Evolutionary conservation across 192 early-diverging fungal species (phyloP).

Genomic region (Podila horticola): DNA sequence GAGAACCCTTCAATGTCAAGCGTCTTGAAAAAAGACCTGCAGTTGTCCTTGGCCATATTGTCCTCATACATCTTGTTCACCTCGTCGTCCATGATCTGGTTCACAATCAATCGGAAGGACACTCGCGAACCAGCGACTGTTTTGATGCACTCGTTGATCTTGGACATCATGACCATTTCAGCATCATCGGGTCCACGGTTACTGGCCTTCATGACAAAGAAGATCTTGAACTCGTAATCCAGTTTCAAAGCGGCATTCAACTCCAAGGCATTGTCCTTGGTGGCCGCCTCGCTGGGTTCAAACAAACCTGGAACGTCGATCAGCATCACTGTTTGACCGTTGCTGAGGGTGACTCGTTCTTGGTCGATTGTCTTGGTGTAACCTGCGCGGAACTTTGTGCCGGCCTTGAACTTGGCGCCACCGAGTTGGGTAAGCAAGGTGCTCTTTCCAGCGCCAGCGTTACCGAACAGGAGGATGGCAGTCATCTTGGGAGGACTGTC

Average conservation of each 20-base stretch:
- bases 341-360: neutral
- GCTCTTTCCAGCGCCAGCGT: conserved; percentile 12
- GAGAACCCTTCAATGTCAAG: neutral
- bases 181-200: neutral
- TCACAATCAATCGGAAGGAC: neutral
- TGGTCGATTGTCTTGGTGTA: neutral
- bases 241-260: neutral
- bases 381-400: neutral
- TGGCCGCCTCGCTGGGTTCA: conserved; percentile 6
- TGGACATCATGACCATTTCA: conserved; percentile 12
- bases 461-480: neutral
- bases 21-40: neutral
- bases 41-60: neutral
- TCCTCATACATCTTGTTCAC: neutral
- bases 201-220: conserved; percentile 12
- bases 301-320: conserved; percentile 16
- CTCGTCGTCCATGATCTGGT: neutral
- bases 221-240: conserved; percentile 17
- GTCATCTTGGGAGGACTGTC: too few species aligned
- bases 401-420: neutral
- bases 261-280: neutral
- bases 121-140: neutral
- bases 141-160: conserved; percentile 8
- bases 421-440: conserved; percentile 17
- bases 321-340: neutral